Base-by-base conservation (phyloP, 176 grass and related monocot genomes). In the Calamus simplicifolius region DNA sequence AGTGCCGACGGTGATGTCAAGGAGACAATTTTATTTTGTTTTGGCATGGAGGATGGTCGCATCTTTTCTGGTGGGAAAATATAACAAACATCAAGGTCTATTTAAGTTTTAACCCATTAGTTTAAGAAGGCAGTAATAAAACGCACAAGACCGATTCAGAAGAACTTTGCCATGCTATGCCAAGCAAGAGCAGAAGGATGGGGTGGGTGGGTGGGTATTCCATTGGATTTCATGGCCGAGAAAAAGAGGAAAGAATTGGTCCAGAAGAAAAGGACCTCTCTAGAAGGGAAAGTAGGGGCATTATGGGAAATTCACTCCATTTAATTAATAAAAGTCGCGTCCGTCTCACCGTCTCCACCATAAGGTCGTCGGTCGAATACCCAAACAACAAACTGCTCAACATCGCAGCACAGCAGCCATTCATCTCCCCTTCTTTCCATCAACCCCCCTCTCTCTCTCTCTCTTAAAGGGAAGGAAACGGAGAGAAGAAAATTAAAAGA, bases 251-350 rank as follows among this genome's bases (percentile, higher is more conserved):
- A 57, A 68, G 38, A 26, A 70, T 55, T 52, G 17, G 38, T 25
- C 25, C 49, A 70, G 67, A 70, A 70, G 67, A 70, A 49, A 70
- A 48, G n/a, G 67, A 58, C 67, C 29, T 57, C 12, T 58, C 52
- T 28, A 19, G 19, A 16, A 23, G 49, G 10, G 27, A 64, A 48
- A 64, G 27, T 51, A 55, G 15, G 70, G 71, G 49, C 27, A 64
- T 64, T 64, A 48, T 55, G 29, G 71, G 4, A 52, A 74, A 64
- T 15, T 56, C 59, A 69, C 49, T 6, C 21, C 1, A 53, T 19
- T 16, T 4, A 49, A 16, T n/a, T 16, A 48, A 69, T 25, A 27
- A 17, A 16, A 23, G 3, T 14, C 19, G 16, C 5, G 21, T 30
- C 23, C 5, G 21, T 30, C 14, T 49, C 49, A 62, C 69, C 69